phyloP scores from a whole-genome alignment of 352 stramenopile species.

The Phytophthora cactorum region DNA sequence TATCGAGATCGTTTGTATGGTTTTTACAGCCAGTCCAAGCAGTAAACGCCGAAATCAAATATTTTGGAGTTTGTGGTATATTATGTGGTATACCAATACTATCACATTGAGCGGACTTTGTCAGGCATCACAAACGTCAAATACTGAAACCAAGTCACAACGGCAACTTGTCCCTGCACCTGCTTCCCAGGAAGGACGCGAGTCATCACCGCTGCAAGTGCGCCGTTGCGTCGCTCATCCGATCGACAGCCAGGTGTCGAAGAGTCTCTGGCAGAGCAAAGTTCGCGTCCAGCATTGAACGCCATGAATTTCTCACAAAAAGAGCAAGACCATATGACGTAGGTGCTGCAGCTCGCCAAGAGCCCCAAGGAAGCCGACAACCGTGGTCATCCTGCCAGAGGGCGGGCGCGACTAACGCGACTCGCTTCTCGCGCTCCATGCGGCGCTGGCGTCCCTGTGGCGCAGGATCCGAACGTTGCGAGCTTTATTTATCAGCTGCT shows the following conservation, averaged over 20 bases:
- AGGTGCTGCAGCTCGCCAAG: not conserved
- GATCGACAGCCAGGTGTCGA: slow-evolving; percentile 23
- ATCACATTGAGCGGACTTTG: not conserved
- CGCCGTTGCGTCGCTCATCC: slow-evolving; percentile 23
- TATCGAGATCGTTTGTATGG: slow-evolving; percentile 7
- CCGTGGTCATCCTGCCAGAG: slow-evolving; percentile 15
- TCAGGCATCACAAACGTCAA: slow-evolving; percentile 14
- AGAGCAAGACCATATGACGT: slow-evolving; percentile 24
- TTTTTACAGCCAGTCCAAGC: not conserved
- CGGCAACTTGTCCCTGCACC: slow-evolving; percentile 22
- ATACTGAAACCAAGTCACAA: slow-evolving; percentile 28
- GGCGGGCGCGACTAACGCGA: slow-evolving; percentile 22
- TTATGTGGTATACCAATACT: not conserved
- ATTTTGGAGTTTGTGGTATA: not conserved
- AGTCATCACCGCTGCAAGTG: slow-evolving; percentile 10
- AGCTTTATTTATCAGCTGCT: slow-evolving; percentile 10
- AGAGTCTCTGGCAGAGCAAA: slow-evolving; percentile 11
- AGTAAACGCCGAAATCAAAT: not conserved
- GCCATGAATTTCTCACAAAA: slow-evolving; percentile 7
- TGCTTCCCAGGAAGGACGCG: slow-evolving; percentile 30
- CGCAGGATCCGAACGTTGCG: slow-evolving; percentile 14
- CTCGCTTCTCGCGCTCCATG: slow-evolving; percentile 18
- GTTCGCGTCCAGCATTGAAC: slow-evolving; percentile 17
- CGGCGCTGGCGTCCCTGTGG: slow-evolving; percentile 8
- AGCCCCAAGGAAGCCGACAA: slow-evolving; percentile 6